Percentiles rank a stretch among this genome's conserved stretches.
These are phyloP conservation scores for Aureobasidium uvarum DNA, from an alignment of 2,329 filamentous ascomycete species.

Conservation along the genomic window DNA sequence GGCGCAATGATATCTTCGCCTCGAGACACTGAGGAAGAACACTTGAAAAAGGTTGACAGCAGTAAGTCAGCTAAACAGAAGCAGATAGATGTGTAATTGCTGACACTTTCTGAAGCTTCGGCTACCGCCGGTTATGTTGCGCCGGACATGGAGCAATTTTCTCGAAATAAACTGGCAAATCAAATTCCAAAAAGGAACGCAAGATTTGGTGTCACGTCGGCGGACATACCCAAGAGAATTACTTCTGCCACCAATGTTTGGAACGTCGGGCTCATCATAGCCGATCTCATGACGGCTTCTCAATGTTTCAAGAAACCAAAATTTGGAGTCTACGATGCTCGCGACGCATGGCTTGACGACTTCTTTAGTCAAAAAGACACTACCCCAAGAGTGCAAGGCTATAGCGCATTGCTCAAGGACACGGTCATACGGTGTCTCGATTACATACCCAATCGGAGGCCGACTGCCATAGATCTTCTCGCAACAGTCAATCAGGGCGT, in stretches of 20 bases:
- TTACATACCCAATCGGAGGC: background rate
- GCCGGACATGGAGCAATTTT: background rate
- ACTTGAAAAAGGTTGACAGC: background rate
- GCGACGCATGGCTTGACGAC: slow-evolving; percentile 4
- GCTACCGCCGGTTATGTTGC: background rate
- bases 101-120: background rate
- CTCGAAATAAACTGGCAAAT: no score
- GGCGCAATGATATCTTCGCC: slow-evolving; percentile 2
- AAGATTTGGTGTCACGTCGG: background rate
- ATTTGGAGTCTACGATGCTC: background rate
- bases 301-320: background rate
- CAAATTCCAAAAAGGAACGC: background rate
- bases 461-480: background rate
- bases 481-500: background rate
- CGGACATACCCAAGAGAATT: background rate
- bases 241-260: slow-evolving; percentile 14
- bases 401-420: background rate
- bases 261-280: background rate
- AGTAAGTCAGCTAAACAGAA: background rate
- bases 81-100: background rate
- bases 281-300: background rate
- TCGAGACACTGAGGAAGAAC: background rate
- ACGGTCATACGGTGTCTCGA: background rate
- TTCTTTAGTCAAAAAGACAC: background rate
- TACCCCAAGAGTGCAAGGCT: background rate